Conservation (phyloP, 108 stramenopile species). For the Conticribra guillardii region DNA sequence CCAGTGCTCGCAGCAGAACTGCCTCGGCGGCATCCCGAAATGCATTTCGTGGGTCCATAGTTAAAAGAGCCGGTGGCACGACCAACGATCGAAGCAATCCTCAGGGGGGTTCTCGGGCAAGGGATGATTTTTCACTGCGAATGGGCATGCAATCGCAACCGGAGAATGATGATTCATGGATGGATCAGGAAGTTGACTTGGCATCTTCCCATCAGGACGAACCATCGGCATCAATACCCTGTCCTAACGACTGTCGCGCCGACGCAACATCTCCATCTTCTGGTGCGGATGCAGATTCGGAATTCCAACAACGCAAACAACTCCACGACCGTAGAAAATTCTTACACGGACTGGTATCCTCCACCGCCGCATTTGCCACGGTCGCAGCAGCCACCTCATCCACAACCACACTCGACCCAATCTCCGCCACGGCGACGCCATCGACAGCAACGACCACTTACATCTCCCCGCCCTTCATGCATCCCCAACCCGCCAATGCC, state of each 20-base stretch:
- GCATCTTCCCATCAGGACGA: not conserved
- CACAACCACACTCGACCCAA: not conserved
- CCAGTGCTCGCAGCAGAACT: too few species aligned
- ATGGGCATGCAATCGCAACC: not conserved
- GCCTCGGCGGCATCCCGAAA: not conserved
- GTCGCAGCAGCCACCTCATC: conserved; percentile 14
- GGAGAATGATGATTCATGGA: not conserved
- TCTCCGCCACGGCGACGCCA: not conserved
- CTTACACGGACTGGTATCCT: conserved; percentile 21
- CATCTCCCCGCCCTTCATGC: not conserved
- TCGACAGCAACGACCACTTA: not conserved
- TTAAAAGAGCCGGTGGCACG: not conserved
- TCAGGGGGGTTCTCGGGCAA: not conserved
- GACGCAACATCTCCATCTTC: not conserved
- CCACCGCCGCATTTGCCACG: conserved; percentile 24
- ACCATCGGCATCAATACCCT: not conserved
- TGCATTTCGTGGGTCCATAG: not conserved
- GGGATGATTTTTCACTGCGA: not conserved
- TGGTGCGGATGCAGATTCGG: not conserved
- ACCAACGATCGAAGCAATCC: not conserved
- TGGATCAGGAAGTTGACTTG: not conserved
- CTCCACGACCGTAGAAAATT: conserved; percentile 21
- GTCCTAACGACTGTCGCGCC: not conserved
- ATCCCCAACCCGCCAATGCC: conserved; percentile 36
- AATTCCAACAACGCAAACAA: not conserved